Percentiles rank a stretch among this genome's conserved stretches.
phyloP scores from a whole-genome alignment of 2,329 filamentous ascomycete species.

The Trichoderma hamatum region DNA sequence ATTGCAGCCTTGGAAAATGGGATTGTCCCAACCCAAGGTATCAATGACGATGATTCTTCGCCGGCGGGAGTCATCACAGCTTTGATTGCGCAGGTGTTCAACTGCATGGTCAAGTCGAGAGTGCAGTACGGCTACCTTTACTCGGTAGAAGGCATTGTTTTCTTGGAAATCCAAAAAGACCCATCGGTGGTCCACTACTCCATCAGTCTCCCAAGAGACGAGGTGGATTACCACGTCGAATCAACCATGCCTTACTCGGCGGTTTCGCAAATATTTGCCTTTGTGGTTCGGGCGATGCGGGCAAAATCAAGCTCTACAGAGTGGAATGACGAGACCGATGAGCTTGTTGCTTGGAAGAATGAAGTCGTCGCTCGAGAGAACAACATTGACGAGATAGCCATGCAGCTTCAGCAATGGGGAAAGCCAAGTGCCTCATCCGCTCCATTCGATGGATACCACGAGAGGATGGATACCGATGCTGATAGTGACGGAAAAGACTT shows the following conservation, averaged over 20 bases:
- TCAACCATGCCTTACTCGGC: slow-evolving; percentile 42
- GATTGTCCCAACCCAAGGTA: background rate
- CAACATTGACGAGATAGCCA: background rate
- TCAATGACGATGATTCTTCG: background rate
- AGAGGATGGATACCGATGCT: background rate
- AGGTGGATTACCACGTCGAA: slow-evolving; percentile 27
- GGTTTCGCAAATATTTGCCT: slow-evolving; percentile 46
- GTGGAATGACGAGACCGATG: slow-evolving; percentile 38
- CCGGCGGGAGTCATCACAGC: slow-evolving; percentile 37
- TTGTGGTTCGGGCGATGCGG: slow-evolving; percentile 41
- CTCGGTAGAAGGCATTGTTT: slow-evolving; percentile 40
- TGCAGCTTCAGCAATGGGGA: background rate
- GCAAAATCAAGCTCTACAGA: slow-evolving; percentile 31
- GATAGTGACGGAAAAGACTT: background rate
- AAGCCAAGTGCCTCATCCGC: background rate
- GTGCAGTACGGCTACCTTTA: slow-evolving; percentile 43
- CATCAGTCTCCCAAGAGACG: background rate
- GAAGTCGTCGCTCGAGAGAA: slow-evolving; percentile 33
- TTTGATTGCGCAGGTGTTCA: slow-evolving; percentile 45
- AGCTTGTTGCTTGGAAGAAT: slow-evolving; percentile 40
- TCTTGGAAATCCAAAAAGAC: slow-evolving; percentile 41
- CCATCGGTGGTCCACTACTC: slow-evolving; percentile 30
- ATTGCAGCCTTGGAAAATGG: background rate
- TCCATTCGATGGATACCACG: background rate
- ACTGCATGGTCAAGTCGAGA: slow-evolving; percentile 42